These are phyloP conservation scores for Candida pseudofarinosa DNA, from an alignment of 805 yeast genomes.

Conservation along the genomic window DNA sequence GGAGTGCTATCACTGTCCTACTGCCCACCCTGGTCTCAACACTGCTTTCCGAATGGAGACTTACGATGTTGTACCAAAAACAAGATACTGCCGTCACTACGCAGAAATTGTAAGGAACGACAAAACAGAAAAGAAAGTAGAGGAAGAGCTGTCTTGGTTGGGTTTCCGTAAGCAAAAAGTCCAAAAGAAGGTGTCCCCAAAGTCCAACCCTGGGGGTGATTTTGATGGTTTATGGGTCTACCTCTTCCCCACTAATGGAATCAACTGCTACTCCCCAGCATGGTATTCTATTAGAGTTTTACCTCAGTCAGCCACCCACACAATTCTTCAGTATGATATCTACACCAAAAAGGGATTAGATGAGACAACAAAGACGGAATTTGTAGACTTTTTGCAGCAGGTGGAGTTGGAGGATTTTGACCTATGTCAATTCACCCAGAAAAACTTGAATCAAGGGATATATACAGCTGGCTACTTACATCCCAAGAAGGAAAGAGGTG, in stretches of 20 bases:
- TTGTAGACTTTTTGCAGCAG: constrained; percentile 58
- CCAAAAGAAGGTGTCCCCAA: not conserved
- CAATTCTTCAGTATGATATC: constrained; percentile 57
- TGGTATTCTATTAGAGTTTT: constrained; percentile 61
- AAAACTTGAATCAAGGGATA: constrained; percentile 57
- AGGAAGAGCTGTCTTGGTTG: constrained; percentile 47
- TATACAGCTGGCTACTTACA: constrained; percentile 57
- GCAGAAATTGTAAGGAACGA: constrained; percentile 36
- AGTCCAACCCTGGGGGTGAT: constrained; percentile 52
- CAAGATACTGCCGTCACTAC: constrained; percentile 58
- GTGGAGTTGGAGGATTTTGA: constrained; percentile 62
- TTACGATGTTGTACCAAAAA: constrained; percentile 59
- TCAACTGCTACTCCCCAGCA: constrained; percentile 64
- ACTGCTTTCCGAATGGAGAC: constrained; percentile 60
- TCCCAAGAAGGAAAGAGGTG: constrained; percentile 58
- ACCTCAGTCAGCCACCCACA: constrained; percentile 50
- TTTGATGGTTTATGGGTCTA: constrained; percentile 63
- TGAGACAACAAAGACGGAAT: constrained; percentile 52
- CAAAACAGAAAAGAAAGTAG: constrained; percentile 28
- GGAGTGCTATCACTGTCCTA: constrained; percentile 66
- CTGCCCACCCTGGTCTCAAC: constrained; percentile 60
- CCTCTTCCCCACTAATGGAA: constrained; percentile 55
- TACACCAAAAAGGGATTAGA: constrained; percentile 57
- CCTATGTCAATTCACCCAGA: constrained; percentile 56
- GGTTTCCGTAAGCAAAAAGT: constrained; percentile 40